Evolutionary conservation across 139 green algal genomes (phyloP), one percentile per base, ranked within the genome.

Genomic region (Chlorella ohadii): DNA sequence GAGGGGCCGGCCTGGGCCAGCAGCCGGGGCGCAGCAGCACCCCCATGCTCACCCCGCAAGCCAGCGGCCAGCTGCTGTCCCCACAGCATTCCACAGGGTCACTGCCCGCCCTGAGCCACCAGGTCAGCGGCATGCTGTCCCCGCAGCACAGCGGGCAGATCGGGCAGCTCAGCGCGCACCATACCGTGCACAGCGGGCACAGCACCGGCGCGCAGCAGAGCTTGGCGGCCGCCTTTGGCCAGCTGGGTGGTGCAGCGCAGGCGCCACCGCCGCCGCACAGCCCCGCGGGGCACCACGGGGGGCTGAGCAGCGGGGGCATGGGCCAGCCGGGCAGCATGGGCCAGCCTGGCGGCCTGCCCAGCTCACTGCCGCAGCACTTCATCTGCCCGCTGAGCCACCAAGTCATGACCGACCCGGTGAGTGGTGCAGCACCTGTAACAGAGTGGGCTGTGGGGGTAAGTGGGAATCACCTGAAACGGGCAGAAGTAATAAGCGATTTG

Each of bases 401-500:
- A 47, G 19, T 91, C 25, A 92, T 92, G 88, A 65, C 78, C 3
- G 88, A 92, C 38, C 89, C 89, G 7, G 89, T 92, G 63, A 59
- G 51, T 16, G 7, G 44, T 16, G 44, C 11, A 11, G n/a, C n/a
- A n/a, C n/a, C n/a, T n/a, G n/a, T n/a, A n/a, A n/a, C n/a, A n/a
- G n/a, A n/a, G n/a, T n/a, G n/a, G n/a, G n/a, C n/a, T n/a, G n/a
- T n/a, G n/a, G n/a, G n/a, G n/a, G n/a, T n/a, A n/a, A n/a, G n/a
- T n/a, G n/a, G n/a, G n/a, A n/a, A n/a, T n/a, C n/a, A n/a, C n/a
- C n/a, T n/a, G n/a, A n/a, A n/a, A n/a, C n/a, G n/a, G n/a, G n/a
- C n/a, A n/a, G n/a, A n/a, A n/a, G n/a, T n/a, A n/a, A n/a, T n/a
- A n/a, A n/a, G n/a, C n/a, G n/a, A n/a, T n/a, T n/a, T n/a, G n/a